phyloP scores from a whole-genome alignment of 805 yeast species.

The Wickerhamiella nectarea region DNA sequence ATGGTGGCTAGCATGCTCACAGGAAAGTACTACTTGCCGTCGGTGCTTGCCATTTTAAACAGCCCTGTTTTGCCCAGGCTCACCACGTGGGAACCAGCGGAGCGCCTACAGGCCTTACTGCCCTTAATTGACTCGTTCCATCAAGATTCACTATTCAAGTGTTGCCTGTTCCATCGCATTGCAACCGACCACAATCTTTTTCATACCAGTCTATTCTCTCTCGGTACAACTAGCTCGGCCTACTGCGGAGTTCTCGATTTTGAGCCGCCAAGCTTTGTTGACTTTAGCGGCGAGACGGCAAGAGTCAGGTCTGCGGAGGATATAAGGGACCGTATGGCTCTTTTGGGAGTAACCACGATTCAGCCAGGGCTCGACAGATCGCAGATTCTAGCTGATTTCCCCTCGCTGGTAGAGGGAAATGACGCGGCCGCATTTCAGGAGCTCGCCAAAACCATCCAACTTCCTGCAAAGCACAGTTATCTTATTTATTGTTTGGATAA shows the following conservation, averaged over 20 bases:
- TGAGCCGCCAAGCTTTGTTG: slow-evolving; percentile 14
- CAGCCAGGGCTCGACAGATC: not conserved
- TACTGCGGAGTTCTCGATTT: slow-evolving; percentile 9
- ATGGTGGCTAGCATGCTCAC: not conserved
- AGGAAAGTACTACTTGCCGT: not conserved
- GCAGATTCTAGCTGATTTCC: not conserved
- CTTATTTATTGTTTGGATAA: too few species aligned
- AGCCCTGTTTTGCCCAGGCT: not conserved
- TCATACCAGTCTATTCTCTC: slow-evolving; percentile 12
- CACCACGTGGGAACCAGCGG: slow-evolving; percentile 6
- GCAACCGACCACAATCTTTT: slow-evolving; percentile 11
- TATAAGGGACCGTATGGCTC: slow-evolving; percentile 14
- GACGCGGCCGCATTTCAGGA: too few species aligned
- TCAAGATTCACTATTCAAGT: slow-evolving; percentile 10
- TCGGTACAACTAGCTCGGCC: slow-evolving; percentile 10
- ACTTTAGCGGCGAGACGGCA: slow-evolving; percentile 15
- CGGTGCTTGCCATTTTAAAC: not conserved
- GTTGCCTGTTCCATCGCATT: slow-evolving; percentile 13
- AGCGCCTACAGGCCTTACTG: not conserved
- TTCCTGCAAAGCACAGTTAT: too few species aligned
- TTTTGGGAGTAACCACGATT: not conserved
- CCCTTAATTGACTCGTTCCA: slow-evolving; percentile 8
- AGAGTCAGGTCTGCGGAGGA: slow-evolving; percentile 15
- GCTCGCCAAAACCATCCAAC: too few species aligned
- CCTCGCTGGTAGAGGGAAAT: too few species aligned